Evolutionary conservation across 192 early-diverging fungal species (phyloP).

Genomic region (Chytriomyces sp.): DNA sequence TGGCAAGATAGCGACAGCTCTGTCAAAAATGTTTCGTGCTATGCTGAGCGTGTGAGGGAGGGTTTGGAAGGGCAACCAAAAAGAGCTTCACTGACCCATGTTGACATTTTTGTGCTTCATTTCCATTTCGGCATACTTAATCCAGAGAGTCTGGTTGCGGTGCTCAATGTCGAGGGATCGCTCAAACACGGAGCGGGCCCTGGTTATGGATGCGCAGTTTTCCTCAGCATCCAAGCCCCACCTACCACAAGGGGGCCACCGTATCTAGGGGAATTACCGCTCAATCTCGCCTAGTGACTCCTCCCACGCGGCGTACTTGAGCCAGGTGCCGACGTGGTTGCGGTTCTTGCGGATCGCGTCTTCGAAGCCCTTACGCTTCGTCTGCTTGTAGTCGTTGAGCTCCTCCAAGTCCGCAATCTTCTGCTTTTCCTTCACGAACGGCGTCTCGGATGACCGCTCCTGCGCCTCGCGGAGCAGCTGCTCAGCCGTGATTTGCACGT

Average conservation of each 20-base stretch:
- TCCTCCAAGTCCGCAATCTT: constrained; percentile 92
- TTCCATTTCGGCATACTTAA: constrained; percentile 97
- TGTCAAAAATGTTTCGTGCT: constrained; percentile 93
- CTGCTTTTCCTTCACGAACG: constrained; percentile 73
- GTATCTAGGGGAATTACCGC: constrained; percentile 51
- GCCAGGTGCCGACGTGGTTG: constrained; percentile 84
- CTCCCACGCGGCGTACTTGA: constrained; percentile 97
- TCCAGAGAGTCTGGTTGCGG: constrained; percentile 81
- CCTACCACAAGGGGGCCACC: neutral
- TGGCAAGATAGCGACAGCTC: constrained; percentile 86
- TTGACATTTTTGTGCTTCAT: constrained; percentile 96
- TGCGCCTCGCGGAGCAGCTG: constrained; percentile 96
- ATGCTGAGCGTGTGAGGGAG: constrained; percentile 5
- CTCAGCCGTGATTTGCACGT: constrained; percentile 98
- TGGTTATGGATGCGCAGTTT: neutral
- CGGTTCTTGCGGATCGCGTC: constrained; percentile 85
- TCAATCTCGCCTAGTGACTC: constrained; percentile 86
- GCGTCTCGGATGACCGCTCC: constrained; percentile 70
- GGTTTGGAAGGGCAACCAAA: neutral
- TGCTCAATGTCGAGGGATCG: constrained; percentile 90
- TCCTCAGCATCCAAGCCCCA: neutral
- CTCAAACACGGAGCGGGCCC: constrained; percentile 67
- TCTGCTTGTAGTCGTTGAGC: constrained; percentile 83
- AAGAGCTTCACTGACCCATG: constrained; percentile 18
- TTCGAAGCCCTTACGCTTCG: constrained; percentile 94